phyloP scores from a whole-genome alignment of 768 basidiomycete species.

The Tylopilus felleus region DNA sequence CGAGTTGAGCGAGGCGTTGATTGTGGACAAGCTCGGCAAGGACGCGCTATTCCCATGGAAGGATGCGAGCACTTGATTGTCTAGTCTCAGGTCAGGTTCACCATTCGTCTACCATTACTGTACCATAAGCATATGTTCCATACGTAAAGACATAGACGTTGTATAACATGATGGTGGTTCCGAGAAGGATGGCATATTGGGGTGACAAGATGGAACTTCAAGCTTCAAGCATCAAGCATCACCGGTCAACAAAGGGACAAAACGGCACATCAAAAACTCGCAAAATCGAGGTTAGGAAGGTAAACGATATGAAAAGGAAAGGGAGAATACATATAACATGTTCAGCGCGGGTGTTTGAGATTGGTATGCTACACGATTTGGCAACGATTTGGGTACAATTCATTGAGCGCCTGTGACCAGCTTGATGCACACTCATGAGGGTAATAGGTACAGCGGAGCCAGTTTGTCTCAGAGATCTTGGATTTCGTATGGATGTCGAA shows the following conservation, averaged over 20 bases:
- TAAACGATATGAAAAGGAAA: background rate
- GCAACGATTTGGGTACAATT: constrained; percentile 18
- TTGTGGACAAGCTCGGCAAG: constrained; percentile 22
- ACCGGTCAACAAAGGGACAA: background rate
- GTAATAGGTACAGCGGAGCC: background rate
- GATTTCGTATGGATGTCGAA: constrained; percentile 78
- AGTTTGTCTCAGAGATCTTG: constrained; percentile 15
- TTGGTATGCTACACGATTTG: constrained; percentile 26
- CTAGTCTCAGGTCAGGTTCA: background rate
- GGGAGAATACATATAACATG: constrained; percentile 16
- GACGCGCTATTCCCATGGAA: constrained; percentile 22
- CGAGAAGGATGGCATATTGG: background rate
- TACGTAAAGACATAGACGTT: background rate
- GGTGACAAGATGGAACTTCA: background rate
- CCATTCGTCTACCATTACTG: constrained; percentile 2
- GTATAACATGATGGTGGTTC: background rate
- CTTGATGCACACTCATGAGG: background rate
- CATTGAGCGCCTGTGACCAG: constrained; percentile 14
- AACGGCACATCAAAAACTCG: background rate
- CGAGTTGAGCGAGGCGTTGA: constrained; percentile 30
- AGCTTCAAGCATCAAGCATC: no score
- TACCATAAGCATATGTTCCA: background rate
- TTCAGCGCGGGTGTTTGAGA: background rate
- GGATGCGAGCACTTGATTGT: background rate
- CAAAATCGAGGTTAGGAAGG: background rate